Base-by-base conservation (phyloP, 768 basidiomycete species). In the Psilocybe cubensis region DNA sequence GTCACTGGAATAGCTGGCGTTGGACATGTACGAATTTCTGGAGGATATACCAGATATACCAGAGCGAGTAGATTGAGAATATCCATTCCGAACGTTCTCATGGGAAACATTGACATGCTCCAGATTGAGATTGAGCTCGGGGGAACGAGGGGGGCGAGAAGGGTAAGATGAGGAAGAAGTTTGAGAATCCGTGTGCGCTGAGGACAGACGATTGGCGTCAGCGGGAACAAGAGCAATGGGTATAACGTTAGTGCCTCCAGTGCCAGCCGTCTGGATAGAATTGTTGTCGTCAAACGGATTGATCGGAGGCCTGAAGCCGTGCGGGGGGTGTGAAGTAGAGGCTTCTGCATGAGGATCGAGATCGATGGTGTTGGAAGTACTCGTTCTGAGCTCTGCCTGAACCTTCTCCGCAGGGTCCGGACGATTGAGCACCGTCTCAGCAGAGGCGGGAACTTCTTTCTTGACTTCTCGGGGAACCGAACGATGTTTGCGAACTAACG, bases 191-290 rank as follows among this genome's bases (percentile, higher is more conserved):
- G 72, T 70, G 21, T 59, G 61, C 48, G 72, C 60, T 9, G 69
- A 61, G 8, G 70, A 69, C 38, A 72, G 52, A 40, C 71, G 75
- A 29, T 59, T 70, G 46, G 81, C 79, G 20, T 83, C 83, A 17
- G 88, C 83, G 21, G 87, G 74, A 31, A 93, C 87, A 41, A 93
- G 79, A 11, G 91, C 91, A 58, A 94, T 93, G 59, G 91, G 91
- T 56, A 94, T 94, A 61, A 92, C 91, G 63, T 94, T 94, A 21
- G 92, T 90, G 41, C 84, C 83, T 67, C 90, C 87, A 12, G 91
- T 88, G 42, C 84, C 81, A n/a, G 87, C 84, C 25, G 92, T 94
- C 71, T 91, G 89, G 57, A 94, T 94, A 35, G 91, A 93, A 46
- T 88, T 84, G 24, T 72, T 74, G 65, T 94, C 91, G 41, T 84